phyloP scores from a whole-genome alignment of 148 eudicot genomes.

The Heliamphora exappendiculata region DNA sequence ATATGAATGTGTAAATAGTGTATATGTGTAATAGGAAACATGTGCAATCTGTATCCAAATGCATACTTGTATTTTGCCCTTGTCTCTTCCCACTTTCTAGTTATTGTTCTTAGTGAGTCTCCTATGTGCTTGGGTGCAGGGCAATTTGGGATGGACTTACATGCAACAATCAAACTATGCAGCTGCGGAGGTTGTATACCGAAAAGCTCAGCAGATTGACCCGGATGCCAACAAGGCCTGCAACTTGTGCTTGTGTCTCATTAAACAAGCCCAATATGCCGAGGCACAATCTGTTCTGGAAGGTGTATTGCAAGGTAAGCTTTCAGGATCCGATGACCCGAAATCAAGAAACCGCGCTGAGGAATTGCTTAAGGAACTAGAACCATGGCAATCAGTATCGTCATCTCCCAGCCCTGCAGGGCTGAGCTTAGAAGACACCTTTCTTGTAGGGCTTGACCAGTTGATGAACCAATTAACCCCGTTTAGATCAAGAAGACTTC shows the following conservation, averaged over 20 bases:
- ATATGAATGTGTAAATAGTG: background rate
- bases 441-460: constrained; percentile 35
- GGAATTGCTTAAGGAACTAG: constrained; percentile 34
- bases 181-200: constrained; percentile 45
- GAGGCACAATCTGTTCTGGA: constrained; percentile 33
- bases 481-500: constrained; percentile 35
- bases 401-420: background rate
- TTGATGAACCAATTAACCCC: constrained; percentile 31
- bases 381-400: constrained; percentile 11
- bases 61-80: background rate
- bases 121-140: constrained; percentile 26
- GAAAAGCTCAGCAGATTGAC: constrained; percentile 39
- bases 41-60: constrained; percentile 3
- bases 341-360: constrained; percentile 32
- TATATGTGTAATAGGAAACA: background rate
- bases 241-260: constrained; percentile 36
- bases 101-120: background rate
- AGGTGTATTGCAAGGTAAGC: constrained; percentile 22
- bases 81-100: background rate
- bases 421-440: constrained; percentile 27
- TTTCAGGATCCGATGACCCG: constrained; percentile 31
- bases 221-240: constrained; percentile 55
- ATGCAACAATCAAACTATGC: constrained; percentile 40
- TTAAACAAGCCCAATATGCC: constrained; percentile 23
- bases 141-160: constrained; percentile 53